These are phyloP conservation scores for Boechera divaricarpa DNA, from an alignment of 345 rosid genomes.

Conservation along the genomic window DNA sequence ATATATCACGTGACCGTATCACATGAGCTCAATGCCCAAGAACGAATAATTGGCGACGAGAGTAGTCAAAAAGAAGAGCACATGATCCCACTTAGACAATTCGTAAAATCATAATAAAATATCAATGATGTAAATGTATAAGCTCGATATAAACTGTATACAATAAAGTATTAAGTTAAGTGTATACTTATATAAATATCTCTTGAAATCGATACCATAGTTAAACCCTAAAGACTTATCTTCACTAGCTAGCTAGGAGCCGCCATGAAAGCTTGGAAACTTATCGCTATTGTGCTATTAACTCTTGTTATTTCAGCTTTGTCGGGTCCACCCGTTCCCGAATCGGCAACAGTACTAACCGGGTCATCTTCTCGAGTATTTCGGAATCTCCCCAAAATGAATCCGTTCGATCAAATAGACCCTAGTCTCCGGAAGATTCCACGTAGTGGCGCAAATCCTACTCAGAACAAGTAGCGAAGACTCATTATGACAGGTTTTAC, in stretches of 20 bases:
- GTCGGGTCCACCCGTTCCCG: not conserved
- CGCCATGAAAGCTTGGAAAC: conserved; percentile 23
- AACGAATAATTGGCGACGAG: conserved; percentile 8
- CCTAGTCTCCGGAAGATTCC: conserved; percentile 16
- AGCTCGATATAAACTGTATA: not conserved
- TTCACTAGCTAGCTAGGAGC: not conserved
- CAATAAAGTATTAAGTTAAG: not conserved
- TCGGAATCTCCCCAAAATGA: not conserved
- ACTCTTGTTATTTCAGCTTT: conserved; percentile 9
- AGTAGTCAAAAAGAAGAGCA: conserved; percentile 15
- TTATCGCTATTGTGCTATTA: not conserved
- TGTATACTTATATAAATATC: conserved; percentile 7
- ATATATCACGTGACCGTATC: conserved; percentile 11
- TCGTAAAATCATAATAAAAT: not conserved
- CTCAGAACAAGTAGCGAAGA: conserved; percentile 2
- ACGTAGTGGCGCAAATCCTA: conserved; percentile 15
- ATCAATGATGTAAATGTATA: not conserved
- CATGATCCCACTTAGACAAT: conserved; percentile 9
- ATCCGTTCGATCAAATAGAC: not conserved
- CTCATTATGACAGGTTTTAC: not conserved
- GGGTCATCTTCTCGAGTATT: conserved; percentile 16
- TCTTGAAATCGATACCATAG: not conserved
- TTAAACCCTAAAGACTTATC: conserved; percentile 14
- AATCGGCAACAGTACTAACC: not conserved
- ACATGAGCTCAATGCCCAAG: conserved; percentile 8